phyloP scores from a whole-genome alignment of 2,329 filamentous ascomycete species.

The Alternaria sp. region DNA sequence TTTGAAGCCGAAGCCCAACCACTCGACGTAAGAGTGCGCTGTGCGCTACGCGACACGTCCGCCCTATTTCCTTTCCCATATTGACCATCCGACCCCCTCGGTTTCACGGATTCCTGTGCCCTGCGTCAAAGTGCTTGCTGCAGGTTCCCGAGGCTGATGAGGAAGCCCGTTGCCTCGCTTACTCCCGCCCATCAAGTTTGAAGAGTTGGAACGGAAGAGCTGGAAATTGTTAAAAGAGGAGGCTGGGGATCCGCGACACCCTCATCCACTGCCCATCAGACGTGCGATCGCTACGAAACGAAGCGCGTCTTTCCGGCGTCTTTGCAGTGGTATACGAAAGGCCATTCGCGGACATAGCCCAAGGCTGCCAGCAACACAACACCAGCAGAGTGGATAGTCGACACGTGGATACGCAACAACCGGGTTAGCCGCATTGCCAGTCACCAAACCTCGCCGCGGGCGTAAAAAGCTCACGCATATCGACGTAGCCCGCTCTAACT shows the following conservation, averaged over 20 bases:
- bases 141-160: slow-evolving; percentile 16
- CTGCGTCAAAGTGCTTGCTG: slow-evolving; percentile 22
- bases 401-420: slow-evolving; percentile 8
- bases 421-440: slow-evolving; percentile 11
- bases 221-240: background rate
- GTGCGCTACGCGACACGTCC: slow-evolving; percentile 25
- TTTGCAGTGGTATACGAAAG: slow-evolving; percentile 9
- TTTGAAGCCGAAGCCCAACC: slow-evolving; percentile 32
- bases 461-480: slow-evolving; percentile 22
- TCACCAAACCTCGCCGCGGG: slow-evolving; percentile 17
- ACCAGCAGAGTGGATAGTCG: slow-evolving; percentile 9
- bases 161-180: slow-evolving; percentile 14
- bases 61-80: slow-evolving; percentile 8
- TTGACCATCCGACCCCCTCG: slow-evolving; percentile 6
- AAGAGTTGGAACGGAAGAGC: slow-evolving; percentile 8
- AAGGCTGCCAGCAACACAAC: slow-evolving; percentile 11
- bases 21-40: slow-evolving; percentile 29
- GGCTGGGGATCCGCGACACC: slow-evolving; percentile 4
- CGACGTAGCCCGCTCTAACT: slow-evolving; percentile 30
- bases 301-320: slow-evolving; percentile 6
- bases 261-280: background rate
- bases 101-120: slow-evolving; percentile 9
- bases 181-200: slow-evolving; percentile 10
- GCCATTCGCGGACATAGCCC: slow-evolving; percentile 6
- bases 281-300: slow-evolving; percentile 2